A percentile compares a stretch with the other conserved stretches of the same genome.
These are phyloP conservation scores for Apiotrichum sp. DNA, from an alignment of 1,284 basidiomycete species.

Conservation along the genomic window DNA sequence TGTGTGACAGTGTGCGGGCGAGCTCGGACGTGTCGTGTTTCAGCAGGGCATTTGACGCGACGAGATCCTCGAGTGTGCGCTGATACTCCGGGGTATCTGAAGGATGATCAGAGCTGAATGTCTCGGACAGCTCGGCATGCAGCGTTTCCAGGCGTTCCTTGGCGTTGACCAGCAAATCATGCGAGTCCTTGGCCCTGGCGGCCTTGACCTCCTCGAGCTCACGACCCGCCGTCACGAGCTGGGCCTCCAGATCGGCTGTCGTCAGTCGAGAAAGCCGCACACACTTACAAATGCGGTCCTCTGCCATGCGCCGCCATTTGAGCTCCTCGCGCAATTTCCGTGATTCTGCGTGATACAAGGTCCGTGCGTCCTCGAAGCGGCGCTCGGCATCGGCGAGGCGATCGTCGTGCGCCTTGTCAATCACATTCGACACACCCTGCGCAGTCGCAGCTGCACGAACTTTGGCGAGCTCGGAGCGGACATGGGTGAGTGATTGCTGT, in stretches of 20 bases:
- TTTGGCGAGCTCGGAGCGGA: slow-evolving; percentile 34
- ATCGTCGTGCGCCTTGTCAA: slow-evolving; percentile 19
- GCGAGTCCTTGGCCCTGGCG: slow-evolving; percentile 62
- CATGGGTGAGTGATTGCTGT: slow-evolving; percentile 40
- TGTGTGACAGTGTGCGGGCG: slow-evolving; percentile 62
- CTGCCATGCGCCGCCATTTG: slow-evolving; percentile 33
- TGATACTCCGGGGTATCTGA: slow-evolving; percentile 43
- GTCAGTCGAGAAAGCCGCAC: slow-evolving; percentile 3
- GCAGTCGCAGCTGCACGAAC: slow-evolving; percentile 20
- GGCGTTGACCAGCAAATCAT: slow-evolving; percentile 65
- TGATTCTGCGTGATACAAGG: slow-evolving; percentile 70
- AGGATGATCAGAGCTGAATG: slow-evolving; percentile 30
- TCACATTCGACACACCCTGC: slow-evolving; percentile 1
- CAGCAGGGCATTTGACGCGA: slow-evolving; percentile 72
- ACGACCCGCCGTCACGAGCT: slow-evolving; percentile 59
- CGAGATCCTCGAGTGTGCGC: slow-evolving; percentile 68
- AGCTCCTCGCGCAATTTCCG: slow-evolving; percentile 61
- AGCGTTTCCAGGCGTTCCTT: slow-evolving; percentile 60
- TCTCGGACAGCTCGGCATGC: slow-evolving; percentile 47
- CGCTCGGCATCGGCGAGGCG: slow-evolving; percentile 50
- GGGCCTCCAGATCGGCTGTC: slow-evolving; percentile 64
- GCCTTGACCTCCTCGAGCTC: slow-evolving; percentile 60
- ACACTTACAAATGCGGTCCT: slow-evolving; percentile 34
- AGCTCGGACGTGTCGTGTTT: slow-evolving; percentile 75
- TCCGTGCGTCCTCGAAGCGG: slow-evolving; percentile 73